Percentiles rank a stretch among this genome's conserved stretches.
These are phyloP conservation scores for Candida sonorensis DNA, from an alignment of 805 yeast genomes.

Conservation along the genomic window DNA sequence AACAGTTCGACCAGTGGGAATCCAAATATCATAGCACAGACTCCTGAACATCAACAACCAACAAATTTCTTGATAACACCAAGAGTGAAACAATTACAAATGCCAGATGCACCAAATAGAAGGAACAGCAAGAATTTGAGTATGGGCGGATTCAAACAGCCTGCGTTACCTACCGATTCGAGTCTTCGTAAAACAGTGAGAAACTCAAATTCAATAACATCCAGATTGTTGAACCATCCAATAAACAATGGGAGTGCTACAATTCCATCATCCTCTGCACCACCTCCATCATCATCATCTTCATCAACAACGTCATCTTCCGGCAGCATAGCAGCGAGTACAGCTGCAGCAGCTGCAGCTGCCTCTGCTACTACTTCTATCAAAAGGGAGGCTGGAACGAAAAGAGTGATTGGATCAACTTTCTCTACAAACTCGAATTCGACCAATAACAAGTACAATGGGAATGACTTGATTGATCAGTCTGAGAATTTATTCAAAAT, in stretches of 20 bases:
- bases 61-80: slow-evolving; percentile 31
- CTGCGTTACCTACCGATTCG: slow-evolving; percentile 18
- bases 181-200: slow-evolving; percentile 20
- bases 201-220: slow-evolving; percentile 23
- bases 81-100: slow-evolving; percentile 27
- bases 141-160: slow-evolving; percentile 19
- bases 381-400: slow-evolving; percentile 14
- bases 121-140: slow-evolving; percentile 23
- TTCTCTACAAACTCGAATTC: slow-evolving; percentile 4
- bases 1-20: not conserved
- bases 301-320: too few species aligned
- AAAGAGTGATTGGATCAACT: slow-evolving; percentile 21
- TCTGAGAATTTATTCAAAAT: slow-evolving; percentile 7
- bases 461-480: slow-evolving; percentile 9
- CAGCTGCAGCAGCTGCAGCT: too few species aligned
- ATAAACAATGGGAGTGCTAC: slow-evolving; percentile 16
- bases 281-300: too few species aligned
- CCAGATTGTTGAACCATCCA: slow-evolving; percentile 22
- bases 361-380: slow-evolving; percentile 2
- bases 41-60: slow-evolving; percentile 19
- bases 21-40: slow-evolving; percentile 10
- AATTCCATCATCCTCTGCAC: too few species aligned
- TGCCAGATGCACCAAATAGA: slow-evolving; percentile 36
- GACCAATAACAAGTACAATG: not conserved
- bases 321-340: too few species aligned